These are phyloP conservation scores for Hebeloma cylindrosporum DNA, from an alignment of 768 basidiomycete species.

Conservation along the genomic window DNA sequence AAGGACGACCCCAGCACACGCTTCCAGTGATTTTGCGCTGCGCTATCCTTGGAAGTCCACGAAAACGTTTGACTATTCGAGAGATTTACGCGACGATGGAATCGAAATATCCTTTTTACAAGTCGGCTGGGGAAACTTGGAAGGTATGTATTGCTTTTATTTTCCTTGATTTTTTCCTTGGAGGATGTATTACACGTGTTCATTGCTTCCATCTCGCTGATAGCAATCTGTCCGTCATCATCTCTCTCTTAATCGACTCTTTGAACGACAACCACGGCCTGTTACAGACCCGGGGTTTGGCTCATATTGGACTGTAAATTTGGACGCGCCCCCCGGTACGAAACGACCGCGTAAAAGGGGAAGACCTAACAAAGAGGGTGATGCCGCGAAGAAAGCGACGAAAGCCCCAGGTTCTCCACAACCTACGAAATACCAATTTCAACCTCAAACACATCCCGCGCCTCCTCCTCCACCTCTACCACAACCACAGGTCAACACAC, in stretches of 20 bases:
- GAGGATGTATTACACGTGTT: slow-evolving; percentile 15
- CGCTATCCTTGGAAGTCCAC: slow-evolving; percentile 76
- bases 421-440: slow-evolving; percentile 26
- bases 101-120: slow-evolving; percentile 80
- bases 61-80: slow-evolving; percentile 75
- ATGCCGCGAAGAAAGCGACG: slow-evolving; percentile 11
- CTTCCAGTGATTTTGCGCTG: slow-evolving; percentile 84
- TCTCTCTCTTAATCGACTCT: slow-evolving; percentile 77
- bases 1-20: slow-evolving; percentile 79
- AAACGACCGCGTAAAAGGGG: slow-evolving; percentile 84
- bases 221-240: slow-evolving; percentile 90
- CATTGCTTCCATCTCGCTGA: slow-evolving; percentile 10
- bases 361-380: slow-evolving; percentile 49
- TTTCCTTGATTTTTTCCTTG: slow-evolving; percentile 10
- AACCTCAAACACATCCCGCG: slow-evolving; percentile 27
- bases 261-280: slow-evolving; percentile 79
- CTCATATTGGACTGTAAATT: slow-evolving; percentile 89
- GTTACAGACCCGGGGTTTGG: slow-evolving; percentile 86
- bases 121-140: slow-evolving; percentile 80
- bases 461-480: slow-evolving; percentile 27
- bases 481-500: slow-evolving; percentile 23
- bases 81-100: slow-evolving; percentile 90
- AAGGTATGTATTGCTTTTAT: slow-evolving; percentile 50
- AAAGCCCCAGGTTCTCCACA: slow-evolving; percentile 10
- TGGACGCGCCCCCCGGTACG: slow-evolving; percentile 80